A percentile compares a stretch with the other conserved stretches of the same genome.
These are phyloP conservation scores for Pelagophyceae sp. DNA, from an alignment of 352 stramenopile genomes.

Conservation along the genomic window DNA sequence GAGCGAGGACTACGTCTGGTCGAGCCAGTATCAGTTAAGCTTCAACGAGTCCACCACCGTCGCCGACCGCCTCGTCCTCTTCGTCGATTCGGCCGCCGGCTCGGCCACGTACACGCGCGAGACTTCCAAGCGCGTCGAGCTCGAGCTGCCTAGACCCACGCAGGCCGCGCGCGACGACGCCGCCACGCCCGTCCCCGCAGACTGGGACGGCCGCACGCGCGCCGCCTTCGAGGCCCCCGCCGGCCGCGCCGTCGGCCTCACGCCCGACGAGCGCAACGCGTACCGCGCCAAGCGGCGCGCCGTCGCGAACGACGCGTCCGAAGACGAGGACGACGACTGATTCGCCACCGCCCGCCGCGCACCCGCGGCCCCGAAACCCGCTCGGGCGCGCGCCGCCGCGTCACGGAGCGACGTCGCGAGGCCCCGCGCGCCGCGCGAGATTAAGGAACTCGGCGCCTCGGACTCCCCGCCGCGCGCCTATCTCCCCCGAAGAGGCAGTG, in stretches of 20 bases:
- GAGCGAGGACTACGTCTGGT: not conserved
- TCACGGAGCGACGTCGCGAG: too few species aligned
- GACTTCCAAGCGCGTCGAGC: conserved; percentile 3
- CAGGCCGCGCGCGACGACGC: conserved; percentile 6
- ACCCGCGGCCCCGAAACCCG: too few species aligned
- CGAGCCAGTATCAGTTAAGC: conserved; percentile 15
- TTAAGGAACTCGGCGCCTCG: too few species aligned
- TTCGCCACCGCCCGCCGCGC: too few species aligned
- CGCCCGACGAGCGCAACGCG: not conserved
- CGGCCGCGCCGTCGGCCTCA: not conserved
- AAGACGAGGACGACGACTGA: conserved; percentile 4
- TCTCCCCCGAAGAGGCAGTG: too few species aligned
- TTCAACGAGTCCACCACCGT: not conserved
- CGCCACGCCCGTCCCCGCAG: not conserved
- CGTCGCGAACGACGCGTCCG: conserved; percentile 8
- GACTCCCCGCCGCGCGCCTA: too few species aligned
- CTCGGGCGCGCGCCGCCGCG: too few species aligned
- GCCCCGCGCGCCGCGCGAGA: too few species aligned
- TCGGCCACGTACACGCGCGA: not conserved
- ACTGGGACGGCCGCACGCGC: not conserved
- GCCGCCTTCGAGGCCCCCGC: not conserved
- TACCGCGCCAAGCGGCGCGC: not conserved
- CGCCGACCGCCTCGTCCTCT: not conserved
- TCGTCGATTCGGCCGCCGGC: not conserved
- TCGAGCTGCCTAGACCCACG: not conserved